These are phyloP conservation scores for Vanrija sp. DNA, from an alignment of 1,284 basidiomycete genomes.

Conservation along the genomic window DNA sequence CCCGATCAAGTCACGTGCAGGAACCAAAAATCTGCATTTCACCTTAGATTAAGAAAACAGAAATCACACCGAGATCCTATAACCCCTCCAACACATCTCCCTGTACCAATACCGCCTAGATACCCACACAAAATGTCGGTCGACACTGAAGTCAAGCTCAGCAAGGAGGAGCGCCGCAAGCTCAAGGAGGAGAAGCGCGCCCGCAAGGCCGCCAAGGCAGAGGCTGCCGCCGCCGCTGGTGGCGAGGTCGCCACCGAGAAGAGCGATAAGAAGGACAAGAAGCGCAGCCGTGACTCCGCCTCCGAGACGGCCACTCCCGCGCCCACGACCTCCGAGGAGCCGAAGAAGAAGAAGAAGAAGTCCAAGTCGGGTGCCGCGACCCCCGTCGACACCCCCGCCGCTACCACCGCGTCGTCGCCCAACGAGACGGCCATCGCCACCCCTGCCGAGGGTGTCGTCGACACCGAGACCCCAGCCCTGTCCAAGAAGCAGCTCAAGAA, in stretches of 20 bases:
- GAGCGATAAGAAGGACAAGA: conserved; percentile 38
- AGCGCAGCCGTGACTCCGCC: conserved; percentile 24
- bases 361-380: conserved; percentile 37
- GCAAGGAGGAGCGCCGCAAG: conserved; percentile 36
- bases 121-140: conserved; percentile 29
- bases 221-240: conserved; percentile 7
- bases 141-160: conserved; percentile 29
- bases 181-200: conserved; percentile 36
- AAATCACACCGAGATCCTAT: background rate
- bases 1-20: background rate
- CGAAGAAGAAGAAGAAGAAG: conserved; percentile 35
- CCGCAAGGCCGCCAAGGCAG: conserved; percentile 35
- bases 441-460: conserved; percentile 12
- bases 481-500: conserved; percentile 48
- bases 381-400: conserved; percentile 17
- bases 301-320: conserved; percentile 7
- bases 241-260: conserved; percentile 31
- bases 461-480: conserved; percentile 11
- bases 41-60: no score
- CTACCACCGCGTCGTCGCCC: conserved; percentile 10
- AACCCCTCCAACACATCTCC: no score
- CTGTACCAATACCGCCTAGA: no score
- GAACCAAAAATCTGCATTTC: conserved; percentile 4
- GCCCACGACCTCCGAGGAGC: conserved; percentile 6
- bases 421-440: conserved; percentile 19